phyloP scores from a whole-genome alignment of 805 yeast species.

The Metschnikowia colocasiae region DNA sequence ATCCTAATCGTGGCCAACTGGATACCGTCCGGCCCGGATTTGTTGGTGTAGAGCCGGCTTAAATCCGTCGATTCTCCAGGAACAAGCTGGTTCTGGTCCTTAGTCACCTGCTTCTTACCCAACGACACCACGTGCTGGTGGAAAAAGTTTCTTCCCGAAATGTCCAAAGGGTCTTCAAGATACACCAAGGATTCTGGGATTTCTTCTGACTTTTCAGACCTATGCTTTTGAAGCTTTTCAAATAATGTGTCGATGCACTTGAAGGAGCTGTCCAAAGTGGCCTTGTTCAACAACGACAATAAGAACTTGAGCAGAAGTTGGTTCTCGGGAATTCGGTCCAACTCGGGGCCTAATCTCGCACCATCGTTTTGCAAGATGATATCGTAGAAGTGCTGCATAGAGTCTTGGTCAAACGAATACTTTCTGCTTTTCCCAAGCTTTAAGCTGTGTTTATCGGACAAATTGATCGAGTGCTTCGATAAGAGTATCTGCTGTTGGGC shows the following conservation, averaged over 20 bases:
- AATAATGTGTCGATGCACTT: constrained; percentile 55
- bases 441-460: constrained; percentile 15
- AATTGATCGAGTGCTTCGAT: constrained; percentile 4
- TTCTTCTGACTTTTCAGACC: not conserved
- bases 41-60: constrained; percentile 25
- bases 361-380: constrained; percentile 41
- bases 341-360: constrained; percentile 39
- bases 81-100: constrained; percentile 41
- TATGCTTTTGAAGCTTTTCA: constrained; percentile 11
- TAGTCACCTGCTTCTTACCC: constrained; percentile 56
- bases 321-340: constrained; percentile 34
- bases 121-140: constrained; percentile 79
- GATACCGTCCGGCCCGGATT: constrained; percentile 51
- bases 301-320: constrained; percentile 53
- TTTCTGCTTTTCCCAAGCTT: constrained; percentile 23
- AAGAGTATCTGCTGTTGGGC: constrained; percentile 36
- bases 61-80: constrained; percentile 32
- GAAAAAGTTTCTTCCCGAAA: constrained; percentile 77
- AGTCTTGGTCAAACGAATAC: constrained; percentile 26
- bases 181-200: not conserved
- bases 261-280: constrained; percentile 54
- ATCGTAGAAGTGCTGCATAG: constrained; percentile 21
- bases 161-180: constrained; percentile 52
- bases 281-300: constrained; percentile 60
- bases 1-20: constrained; percentile 47